phyloP scores from a whole-genome alignment of 306 rosid species.

The Citrullus amarus region DNA sequence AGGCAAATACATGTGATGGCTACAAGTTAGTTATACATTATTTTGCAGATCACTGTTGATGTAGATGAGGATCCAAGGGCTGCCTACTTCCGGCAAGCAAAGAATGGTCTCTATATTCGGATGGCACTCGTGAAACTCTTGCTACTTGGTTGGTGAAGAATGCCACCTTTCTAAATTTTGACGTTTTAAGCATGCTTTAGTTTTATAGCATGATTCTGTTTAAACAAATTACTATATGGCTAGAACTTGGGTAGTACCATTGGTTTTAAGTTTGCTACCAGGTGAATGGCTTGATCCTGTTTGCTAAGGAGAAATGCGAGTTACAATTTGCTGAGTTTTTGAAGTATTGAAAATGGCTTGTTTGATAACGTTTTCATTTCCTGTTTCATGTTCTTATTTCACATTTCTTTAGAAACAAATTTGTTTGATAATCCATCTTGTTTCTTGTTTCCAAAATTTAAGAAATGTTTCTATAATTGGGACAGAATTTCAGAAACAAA shows the following conservation, averaged over 20 bases:
- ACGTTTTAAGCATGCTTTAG: background rate
- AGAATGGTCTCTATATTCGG: conserved; percentile 71
- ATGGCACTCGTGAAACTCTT: conserved; percentile 82
- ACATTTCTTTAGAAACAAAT: too few relatives aligned
- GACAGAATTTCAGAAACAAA: too few relatives aligned
- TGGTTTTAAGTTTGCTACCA: background rate
- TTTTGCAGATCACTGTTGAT: conserved; percentile 54
- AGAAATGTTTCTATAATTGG: too few relatives aligned
- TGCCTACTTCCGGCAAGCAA: conserved; percentile 79
- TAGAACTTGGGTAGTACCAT: background rate
- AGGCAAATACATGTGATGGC: background rate
- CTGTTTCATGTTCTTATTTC: too few relatives aligned
- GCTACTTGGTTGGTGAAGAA: conserved; percentile 60
- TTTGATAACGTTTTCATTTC: too few relatives aligned
- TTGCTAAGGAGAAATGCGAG: background rate
- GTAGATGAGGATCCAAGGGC: conserved; percentile 71
- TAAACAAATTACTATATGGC: background rate
- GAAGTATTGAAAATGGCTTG: background rate
- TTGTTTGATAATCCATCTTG: too few relatives aligned
- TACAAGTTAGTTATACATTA: background rate
- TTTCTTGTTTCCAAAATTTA: too few relatives aligned
- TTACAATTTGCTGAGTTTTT: background rate
- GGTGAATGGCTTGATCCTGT: background rate
- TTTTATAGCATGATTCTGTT: background rate
- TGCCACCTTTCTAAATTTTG: background rate